These are phyloP conservation scores for Fusarium guadeloupense DNA, from an alignment of 2,329 filamentous ascomycete genomes.

Conservation along the genomic window DNA sequence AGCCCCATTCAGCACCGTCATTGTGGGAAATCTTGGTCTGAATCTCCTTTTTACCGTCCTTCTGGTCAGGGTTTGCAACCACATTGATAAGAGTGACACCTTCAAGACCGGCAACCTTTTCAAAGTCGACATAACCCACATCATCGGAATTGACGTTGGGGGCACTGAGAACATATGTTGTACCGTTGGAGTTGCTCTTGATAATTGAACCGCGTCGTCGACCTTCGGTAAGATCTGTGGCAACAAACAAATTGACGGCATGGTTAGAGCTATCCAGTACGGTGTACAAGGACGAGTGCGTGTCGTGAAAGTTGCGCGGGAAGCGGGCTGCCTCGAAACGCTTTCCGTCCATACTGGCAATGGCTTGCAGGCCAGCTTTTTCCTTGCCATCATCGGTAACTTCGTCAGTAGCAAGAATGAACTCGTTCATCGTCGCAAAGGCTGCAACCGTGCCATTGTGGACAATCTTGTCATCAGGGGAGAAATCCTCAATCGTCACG, in stretches of 20 bases:
- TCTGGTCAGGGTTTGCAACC: slow-evolving; percentile 76
- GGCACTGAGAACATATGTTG: slow-evolving; percentile 88
- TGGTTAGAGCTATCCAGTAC: slow-evolving; percentile 95
- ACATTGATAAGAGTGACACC: slow-evolving; percentile 89
- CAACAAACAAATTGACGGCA: slow-evolving; percentile 92
- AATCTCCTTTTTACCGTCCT: slow-evolving; percentile 84
- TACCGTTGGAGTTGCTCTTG: slow-evolving; percentile 99
- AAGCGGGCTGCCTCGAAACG: slow-evolving; percentile 86
- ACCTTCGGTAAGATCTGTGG: slow-evolving; percentile 71
- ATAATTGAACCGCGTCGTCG: slow-evolving; percentile 85
- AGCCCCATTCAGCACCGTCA: slow-evolving; percentile 88
- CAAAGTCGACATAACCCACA: slow-evolving; percentile 87
- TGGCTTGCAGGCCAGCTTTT: slow-evolving; percentile 74
- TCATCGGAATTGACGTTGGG: slow-evolving; percentile 82
- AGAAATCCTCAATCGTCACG: slow-evolving; percentile 81
- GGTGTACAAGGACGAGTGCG: slow-evolving; percentile 85
- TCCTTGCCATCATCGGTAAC: slow-evolving; percentile 63
- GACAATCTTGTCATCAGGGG: slow-evolving; percentile 65
- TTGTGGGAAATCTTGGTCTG: slow-evolving; percentile 96
- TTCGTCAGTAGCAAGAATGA: slow-evolving; percentile 84
- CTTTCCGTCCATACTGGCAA: slow-evolving; percentile 85
- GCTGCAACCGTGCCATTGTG: slow-evolving; percentile 72
- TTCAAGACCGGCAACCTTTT: slow-evolving; percentile 92
- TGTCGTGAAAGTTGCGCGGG: slow-evolving; percentile 82
- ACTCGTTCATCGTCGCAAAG: slow-evolving; percentile 96